A percentile compares a stretch with the other conserved stretches of the same genome.
phyloP scores from a whole-genome alignment of 495 filamentous ascomycete genomes.

The Niebla homalea region DNA sequence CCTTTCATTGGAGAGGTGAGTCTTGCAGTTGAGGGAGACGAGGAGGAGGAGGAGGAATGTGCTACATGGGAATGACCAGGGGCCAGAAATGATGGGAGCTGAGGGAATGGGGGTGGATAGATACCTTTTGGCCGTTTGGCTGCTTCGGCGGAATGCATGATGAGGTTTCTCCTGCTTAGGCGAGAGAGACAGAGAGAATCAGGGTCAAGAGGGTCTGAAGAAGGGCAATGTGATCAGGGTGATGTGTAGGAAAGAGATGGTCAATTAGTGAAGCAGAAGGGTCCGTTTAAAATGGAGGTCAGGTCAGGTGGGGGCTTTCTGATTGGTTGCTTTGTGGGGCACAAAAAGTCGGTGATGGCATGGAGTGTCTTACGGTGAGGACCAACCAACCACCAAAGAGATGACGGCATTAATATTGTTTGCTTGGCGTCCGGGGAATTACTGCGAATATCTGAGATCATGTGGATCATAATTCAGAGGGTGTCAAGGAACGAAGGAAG shows the following conservation, averaged over 20 bases:
- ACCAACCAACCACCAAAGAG: too few species aligned
- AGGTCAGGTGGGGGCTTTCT: not conserved
- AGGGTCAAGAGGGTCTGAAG: too few species aligned
- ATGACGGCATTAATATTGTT: too few species aligned
- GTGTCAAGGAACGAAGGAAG: too few species aligned
- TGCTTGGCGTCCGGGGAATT: too few species aligned
- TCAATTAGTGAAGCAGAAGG: not conserved
- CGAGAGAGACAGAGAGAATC: too few species aligned
- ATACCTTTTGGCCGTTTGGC: conserved; percentile 67
- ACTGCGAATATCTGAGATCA: too few species aligned
- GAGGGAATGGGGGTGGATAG: not conserved
- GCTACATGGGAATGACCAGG: not conserved
- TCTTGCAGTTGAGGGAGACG: too few species aligned
- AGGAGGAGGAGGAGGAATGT: conserved; percentile 2
- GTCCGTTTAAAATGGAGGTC: not conserved
- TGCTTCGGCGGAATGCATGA: conserved; percentile 4
- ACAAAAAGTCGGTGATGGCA: too few species aligned
- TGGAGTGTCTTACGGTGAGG: too few species aligned
- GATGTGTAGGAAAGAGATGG: not conserved
- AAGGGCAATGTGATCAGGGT: not conserved
- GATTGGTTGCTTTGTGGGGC: not conserved
- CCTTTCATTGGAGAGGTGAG: conserved; percentile 34
- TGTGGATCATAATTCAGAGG: too few species aligned
- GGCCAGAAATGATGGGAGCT: not conserved
- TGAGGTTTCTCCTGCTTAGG: not conserved